Conservation (phyloP, 108 stramenopile genomes). For the Cyclotella cryptica region DNA sequence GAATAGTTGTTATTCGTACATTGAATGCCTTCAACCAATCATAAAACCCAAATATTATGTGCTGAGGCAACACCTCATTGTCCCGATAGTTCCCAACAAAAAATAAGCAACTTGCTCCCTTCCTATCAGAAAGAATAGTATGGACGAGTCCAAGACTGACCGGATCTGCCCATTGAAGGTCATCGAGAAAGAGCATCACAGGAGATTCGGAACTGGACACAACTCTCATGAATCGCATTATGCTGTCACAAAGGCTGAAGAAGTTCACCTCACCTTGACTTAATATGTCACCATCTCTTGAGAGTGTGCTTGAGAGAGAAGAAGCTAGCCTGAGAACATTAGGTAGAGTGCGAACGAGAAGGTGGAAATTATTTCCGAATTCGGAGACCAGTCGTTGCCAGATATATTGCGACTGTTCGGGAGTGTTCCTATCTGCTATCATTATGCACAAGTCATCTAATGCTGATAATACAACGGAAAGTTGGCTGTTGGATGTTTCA, state of each 20-base stretch:
- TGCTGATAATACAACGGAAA: slow-evolving; percentile 30
- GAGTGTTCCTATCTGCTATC: slow-evolving; percentile 18
- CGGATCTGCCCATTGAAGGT: slow-evolving; percentile 37
- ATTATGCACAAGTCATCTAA: slow-evolving; percentile 40
- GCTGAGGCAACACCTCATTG: slow-evolving; percentile 33
- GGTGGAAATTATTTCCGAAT: slow-evolving; percentile 32
- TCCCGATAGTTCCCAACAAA: slow-evolving; percentile 45
- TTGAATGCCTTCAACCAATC: slow-evolving; percentile 4
- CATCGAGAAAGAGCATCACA: slow-evolving; percentile 44
- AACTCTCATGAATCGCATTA: slow-evolving; percentile 37
- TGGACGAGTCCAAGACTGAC: slow-evolving; percentile 31
- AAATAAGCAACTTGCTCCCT: slow-evolving; percentile 29
- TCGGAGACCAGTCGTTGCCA: slow-evolving; percentile 17
- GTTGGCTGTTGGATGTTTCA: slow-evolving; percentile 27
- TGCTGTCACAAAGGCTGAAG: slow-evolving; percentile 35
- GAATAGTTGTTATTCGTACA: slow-evolving; percentile 8
- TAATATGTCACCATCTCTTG: neutral
- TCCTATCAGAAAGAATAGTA: slow-evolving; percentile 32
- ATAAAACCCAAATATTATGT: slow-evolving; percentile 29
- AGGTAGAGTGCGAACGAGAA: slow-evolving; percentile 31
- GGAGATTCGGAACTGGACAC: slow-evolving; percentile 38
- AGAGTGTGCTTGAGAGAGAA: neutral
- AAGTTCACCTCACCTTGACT: slow-evolving; percentile 19
- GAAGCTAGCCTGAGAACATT: slow-evolving; percentile 23
- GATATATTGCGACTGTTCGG: slow-evolving; percentile 8